Percentiles rank a stretch among this genome's conserved stretches.
phyloP scores from a whole-genome alignment of 257 asterid genomes.

The Cruciata laevipes region DNA sequence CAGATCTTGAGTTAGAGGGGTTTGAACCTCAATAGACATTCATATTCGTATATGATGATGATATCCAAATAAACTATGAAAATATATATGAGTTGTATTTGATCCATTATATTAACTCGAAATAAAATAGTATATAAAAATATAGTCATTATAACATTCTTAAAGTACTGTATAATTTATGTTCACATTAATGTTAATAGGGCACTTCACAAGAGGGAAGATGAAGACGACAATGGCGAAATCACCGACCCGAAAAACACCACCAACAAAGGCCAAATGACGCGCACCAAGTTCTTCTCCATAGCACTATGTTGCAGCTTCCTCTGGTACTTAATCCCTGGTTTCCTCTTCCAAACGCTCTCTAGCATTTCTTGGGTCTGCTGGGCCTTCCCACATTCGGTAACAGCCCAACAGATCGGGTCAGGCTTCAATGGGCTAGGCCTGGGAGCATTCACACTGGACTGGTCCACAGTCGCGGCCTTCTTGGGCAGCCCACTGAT shows the following conservation, averaged over 20 bases:
- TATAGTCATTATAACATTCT: too few relatives aligned
- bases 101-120: too few relatives aligned
- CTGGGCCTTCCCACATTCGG: slow-evolving; percentile 69
- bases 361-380: slow-evolving; percentile 76
- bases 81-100: too few relatives aligned
- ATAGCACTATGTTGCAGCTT: slow-evolving; percentile 61
- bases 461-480: slow-evolving; percentile 65
- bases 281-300: slow-evolving; percentile 60
- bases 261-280: slow-evolving; percentile 12
- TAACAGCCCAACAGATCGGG: slow-evolving; percentile 71
- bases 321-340: slow-evolving; percentile 57
- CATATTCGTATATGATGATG: too few relatives aligned
- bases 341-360: slow-evolving; percentile 54
- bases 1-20: too few relatives aligned
- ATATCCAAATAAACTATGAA: too few relatives aligned
- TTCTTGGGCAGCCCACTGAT: slow-evolving; percentile 36
- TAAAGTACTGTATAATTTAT: too few relatives aligned
- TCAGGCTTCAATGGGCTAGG: slow-evolving; percentile 69
- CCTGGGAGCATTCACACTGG: slow-evolving; percentile 58
- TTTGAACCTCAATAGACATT: too few relatives aligned
- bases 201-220: slow-evolving; percentile 57
- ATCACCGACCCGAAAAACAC: slow-evolving; percentile 12
- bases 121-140: too few relatives aligned
- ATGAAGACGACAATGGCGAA: slow-evolving; percentile 14
- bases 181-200: slow-evolving; percentile 19